Evolutionary conservation across 2,329 filamentous ascomycete genomes (phyloP).

Genomic region (Aspergillus chevalieri): DNA sequence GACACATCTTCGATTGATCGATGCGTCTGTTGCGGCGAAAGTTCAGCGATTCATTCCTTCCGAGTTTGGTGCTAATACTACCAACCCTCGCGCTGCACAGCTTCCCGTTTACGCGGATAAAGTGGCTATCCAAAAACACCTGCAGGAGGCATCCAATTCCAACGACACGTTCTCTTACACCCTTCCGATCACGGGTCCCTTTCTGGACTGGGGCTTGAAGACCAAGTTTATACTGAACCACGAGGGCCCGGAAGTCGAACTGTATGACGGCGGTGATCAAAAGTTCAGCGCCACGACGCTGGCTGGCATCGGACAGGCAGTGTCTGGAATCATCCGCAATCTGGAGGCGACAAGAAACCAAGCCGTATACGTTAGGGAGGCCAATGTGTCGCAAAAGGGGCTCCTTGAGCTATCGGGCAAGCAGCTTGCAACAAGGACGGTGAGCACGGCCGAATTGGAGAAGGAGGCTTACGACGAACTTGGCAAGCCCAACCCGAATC

Average conservation of each 20-base stretch:
- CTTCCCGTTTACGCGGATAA: slow-evolving; percentile 30
- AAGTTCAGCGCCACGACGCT: slow-evolving; percentile 47
- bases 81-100: slow-evolving; percentile 15
- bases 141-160: slow-evolving; percentile 16
- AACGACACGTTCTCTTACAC: slow-evolving; percentile 25
- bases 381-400: slow-evolving; percentile 41
- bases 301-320: slow-evolving; percentile 40
- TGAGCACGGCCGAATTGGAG: slow-evolving; percentile 22
- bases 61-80: slow-evolving; percentile 29
- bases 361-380: slow-evolving; percentile 42
- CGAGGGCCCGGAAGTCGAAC: slow-evolving; percentile 25
- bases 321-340: slow-evolving; percentile 46
- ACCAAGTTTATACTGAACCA: slow-evolving; percentile 41
- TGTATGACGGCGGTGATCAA: slow-evolving; percentile 49
- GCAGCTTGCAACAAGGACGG: slow-evolving; percentile 18
- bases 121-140: slow-evolving; percentile 21
- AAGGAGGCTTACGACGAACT: slow-evolving; percentile 25
- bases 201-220: slow-evolving; percentile 29
- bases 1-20: slow-evolving; percentile 4
- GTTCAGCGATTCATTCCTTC: slow-evolving; percentile 21
- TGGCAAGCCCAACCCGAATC: slow-evolving; percentile 21
- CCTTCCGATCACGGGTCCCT: slow-evolving; percentile 23
- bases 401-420: slow-evolving; percentile 25
- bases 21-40: slow-evolving; percentile 5
- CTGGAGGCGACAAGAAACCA: slow-evolving; percentile 51